Conservation (phyloP, 2,329 filamentous ascomycete genomes). For the Periconia macrospinosa region DNA sequence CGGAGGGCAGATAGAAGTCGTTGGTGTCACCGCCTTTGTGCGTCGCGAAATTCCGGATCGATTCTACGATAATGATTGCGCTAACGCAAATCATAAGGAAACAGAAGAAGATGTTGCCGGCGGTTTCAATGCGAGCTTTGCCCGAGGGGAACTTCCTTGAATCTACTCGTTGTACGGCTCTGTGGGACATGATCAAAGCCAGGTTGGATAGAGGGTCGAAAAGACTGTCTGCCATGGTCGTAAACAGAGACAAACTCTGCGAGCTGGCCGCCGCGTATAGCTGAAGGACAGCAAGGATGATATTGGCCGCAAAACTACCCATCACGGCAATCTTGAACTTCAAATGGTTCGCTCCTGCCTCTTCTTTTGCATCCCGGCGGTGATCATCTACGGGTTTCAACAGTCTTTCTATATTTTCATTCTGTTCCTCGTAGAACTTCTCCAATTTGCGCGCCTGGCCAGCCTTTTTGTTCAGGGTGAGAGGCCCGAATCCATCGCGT, state of each 20-base stretch:
- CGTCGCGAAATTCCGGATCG: constrained; percentile 68
- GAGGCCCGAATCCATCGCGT: constrained; percentile 58
- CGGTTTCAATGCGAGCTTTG: constrained; percentile 91
- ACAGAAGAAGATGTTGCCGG: constrained; percentile 94
- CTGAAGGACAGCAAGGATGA: constrained; percentile 77
- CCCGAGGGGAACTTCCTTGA: constrained; percentile 84
- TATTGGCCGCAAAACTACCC: constrained; percentile 75
- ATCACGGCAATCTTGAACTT: constrained; percentile 70
- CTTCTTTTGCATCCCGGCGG: constrained; percentile 75
- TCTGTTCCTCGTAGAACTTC: constrained; percentile 87
- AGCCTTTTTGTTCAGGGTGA: constrained; percentile 47
- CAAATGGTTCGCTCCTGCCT: constrained; percentile 79
- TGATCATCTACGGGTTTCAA: constrained; percentile 94
- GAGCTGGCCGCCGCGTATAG: constrained; percentile 86
- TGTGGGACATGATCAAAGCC: constrained; percentile 81
- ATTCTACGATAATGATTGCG: constrained; percentile 88
- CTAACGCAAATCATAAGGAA: constrained; percentile 95
- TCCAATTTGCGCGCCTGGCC: constrained; percentile 62
- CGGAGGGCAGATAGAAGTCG: constrained; percentile 75
- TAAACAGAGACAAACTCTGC: constrained; percentile 91
- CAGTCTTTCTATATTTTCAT: constrained; percentile 88
- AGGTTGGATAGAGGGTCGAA: constrained; percentile 92
- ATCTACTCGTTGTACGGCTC: constrained; percentile 86
- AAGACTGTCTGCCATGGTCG: constrained; percentile 93
- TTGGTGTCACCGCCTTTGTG: constrained; percentile 53